Evolutionary conservation across 2,329 filamentous ascomycete species (phyloP).

Genomic region (Phoma sp.): DNA sequence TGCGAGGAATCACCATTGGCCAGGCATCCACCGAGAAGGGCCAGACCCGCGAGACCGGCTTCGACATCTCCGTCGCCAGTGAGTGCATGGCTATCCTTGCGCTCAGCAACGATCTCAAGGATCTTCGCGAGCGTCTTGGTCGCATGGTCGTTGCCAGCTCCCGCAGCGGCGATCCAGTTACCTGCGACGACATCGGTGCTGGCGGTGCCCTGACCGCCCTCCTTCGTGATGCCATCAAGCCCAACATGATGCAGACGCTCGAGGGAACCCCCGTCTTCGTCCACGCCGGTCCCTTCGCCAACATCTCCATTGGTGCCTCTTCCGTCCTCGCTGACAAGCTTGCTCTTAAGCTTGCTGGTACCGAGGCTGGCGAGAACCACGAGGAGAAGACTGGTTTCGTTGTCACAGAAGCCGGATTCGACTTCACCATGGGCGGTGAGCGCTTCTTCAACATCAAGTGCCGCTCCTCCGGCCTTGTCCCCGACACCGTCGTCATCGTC

Average conservation of each 20-base stretch:
- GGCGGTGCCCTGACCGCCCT: constrained; percentile 91
- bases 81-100: constrained; percentile 99
- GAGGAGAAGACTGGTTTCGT: constrained; percentile 87
- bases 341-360: constrained; percentile 93
- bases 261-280: constrained; percentile 98
- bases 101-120: constrained; percentile 82
- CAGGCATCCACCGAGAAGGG: constrained; percentile 91
- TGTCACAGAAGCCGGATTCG: constrained; percentile 95
- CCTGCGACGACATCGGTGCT: constrained; percentile 92
- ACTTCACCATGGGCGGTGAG: constrained; percentile 99
- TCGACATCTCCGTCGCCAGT: constrained; percentile 96
- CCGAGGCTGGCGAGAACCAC: constrained; percentile 88
- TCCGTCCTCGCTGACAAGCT: constrained; percentile 95
- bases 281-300: constrained; percentile 96
- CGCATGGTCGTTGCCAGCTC: constrained; percentile 96
- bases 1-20: constrained; percentile 88
- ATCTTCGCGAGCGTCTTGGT: constrained; percentile 92
- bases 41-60: constrained; percentile 85
- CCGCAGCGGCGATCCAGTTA: constrained; percentile 84
- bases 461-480: constrained; percentile 87
- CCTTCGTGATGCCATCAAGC: constrained; percentile 99
- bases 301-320: constrained; percentile 97
- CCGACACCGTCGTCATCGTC: constrained; percentile 93
- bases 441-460: constrained; percentile 99
- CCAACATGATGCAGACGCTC: constrained; percentile 97